A percentile compares a stretch with the other conserved stretches of the same genome.
Evolutionary conservation across 2,329 filamentous ascomycete species (phyloP).

Genomic region (Arthrinium phaeospermum): DNA sequence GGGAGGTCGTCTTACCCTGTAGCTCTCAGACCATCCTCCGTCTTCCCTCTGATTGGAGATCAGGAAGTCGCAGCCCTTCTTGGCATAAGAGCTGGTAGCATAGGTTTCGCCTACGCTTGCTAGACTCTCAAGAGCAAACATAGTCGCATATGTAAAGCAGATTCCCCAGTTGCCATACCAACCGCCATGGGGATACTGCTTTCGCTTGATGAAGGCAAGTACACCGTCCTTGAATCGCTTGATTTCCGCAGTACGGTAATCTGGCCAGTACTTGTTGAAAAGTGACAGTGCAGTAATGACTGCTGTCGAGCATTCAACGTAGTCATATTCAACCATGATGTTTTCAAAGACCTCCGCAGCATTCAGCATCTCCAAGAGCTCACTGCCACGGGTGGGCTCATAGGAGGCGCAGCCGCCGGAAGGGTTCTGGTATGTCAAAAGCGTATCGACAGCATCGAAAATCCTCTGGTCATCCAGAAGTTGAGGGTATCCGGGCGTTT

Average conservation of each 20-base stretch:
- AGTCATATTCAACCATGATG: slow-evolving; percentile 99
- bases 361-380: slow-evolving; percentile 84
- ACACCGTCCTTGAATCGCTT: slow-evolving; percentile 73
- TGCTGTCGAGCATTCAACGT: slow-evolving; percentile 96
- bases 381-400: slow-evolving; percentile 79
- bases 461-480: slow-evolving; percentile 79
- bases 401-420: slow-evolving; percentile 91
- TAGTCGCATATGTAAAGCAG: slow-evolving; percentile 95
- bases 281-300: slow-evolving; percentile 86
- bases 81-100: slow-evolving; percentile 71
- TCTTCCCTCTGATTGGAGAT: slow-evolving; percentile 84
- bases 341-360: slow-evolving; percentile 94
- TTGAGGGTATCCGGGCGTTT: slow-evolving; percentile 74
- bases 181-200: slow-evolving; percentile 81
- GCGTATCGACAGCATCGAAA: slow-evolving; percentile 86
- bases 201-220: slow-evolving; percentile 80
- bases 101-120: slow-evolving; percentile 83
- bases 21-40: slow-evolving; percentile 96
- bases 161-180: slow-evolving; percentile 99
- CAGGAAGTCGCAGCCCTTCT: slow-evolving; percentile 83
- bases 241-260: slow-evolving; percentile 81
- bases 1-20: slow-evolving; percentile 60
- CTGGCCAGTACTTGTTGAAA: slow-evolving; percentile 81
- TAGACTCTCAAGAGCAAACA: slow-evolving; percentile 94
- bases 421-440: slow-evolving; percentile 88